Conservation (phyloP, 202 grass and related monocot genomes). For the Schoenoplectus triqueter region DNA sequence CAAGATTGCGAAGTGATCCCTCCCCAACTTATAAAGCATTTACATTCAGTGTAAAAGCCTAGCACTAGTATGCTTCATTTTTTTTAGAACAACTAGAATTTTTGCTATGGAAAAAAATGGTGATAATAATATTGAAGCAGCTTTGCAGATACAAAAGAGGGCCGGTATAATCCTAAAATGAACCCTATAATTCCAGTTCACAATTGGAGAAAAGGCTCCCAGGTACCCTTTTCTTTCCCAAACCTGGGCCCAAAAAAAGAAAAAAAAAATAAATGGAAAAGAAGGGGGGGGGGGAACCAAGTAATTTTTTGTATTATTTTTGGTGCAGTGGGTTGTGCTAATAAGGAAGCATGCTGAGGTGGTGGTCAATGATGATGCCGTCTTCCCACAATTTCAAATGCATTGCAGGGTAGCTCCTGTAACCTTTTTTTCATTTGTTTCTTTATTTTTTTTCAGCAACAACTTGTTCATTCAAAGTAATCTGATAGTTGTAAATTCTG, state of each 20-base stretch:
- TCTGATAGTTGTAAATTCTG: conserved; percentile 39
- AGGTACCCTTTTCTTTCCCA: conserved; percentile 52
- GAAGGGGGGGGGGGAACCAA: background rate
- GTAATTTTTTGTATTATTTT: conserved; percentile 36
- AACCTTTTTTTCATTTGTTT: background rate
- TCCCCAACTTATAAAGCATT: conserved; percentile 3
- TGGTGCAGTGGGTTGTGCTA: conserved; percentile 80
- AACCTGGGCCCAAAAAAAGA: background rate
- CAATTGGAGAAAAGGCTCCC: conserved; percentile 99
- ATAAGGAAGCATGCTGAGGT: conserved; percentile 94
- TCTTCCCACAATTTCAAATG: conserved; percentile 76
- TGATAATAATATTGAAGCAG: conserved; percentile 63
- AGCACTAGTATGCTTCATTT: background rate
- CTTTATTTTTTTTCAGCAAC: conserved; percentile 15
- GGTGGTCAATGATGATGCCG: conserved; percentile 75
- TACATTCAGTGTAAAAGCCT: background rate
- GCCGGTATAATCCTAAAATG: conserved; percentile 98
- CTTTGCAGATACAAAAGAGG: conserved; percentile 98
- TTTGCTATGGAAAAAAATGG: conserved; percentile 34
- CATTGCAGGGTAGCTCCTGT: conserved; percentile 75
- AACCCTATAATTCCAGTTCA: conserved; percentile 72
- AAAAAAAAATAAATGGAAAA: conserved; percentile 14
- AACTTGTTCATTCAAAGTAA: conserved; percentile 18
- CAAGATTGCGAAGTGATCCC: no score
- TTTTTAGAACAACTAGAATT: background rate